Base-by-base conservation (phyloP, 495 filamentous ascomycete species). In the Barbatosphaeria neglecta region DNA sequence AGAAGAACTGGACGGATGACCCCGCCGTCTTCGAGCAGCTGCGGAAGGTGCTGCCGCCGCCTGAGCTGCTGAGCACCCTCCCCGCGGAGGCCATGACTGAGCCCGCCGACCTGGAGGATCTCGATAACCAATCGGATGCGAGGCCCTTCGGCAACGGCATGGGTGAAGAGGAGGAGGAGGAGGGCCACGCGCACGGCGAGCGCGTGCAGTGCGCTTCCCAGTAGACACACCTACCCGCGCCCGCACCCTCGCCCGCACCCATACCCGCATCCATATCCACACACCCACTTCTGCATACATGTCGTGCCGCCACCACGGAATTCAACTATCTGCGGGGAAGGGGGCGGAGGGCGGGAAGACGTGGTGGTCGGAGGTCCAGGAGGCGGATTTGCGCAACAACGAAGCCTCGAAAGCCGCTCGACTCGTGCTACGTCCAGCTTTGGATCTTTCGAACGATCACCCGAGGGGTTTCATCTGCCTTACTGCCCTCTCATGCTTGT, bases 131-230 rank as follows among this genome's bases (percentile, higher is more conserved):
- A 54, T 71, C 81, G 50, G 81, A 87, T 53, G 78, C 77, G 31
- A 72, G 85, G 49, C 88, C 87, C 37, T 80, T 85, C 52, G 83
- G 81, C 43, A 58, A 58, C 41, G 50, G 45, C 15, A 71, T 69
- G n/a, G 64, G 54, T 9, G 87, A 90, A 39, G 90, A 95, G 19
- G 83, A 86, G 15, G 92, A 98, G 47, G 85, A 87, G 23, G 76
- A 90, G 19, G 82, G 81, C 43, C 87, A 87, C 52, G 73, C 74
- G 37, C 87, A 87, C 51, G 88, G 78, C 37, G 92, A 99, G 72
- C 77, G 93, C 35, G 89, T 99, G 56, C 92, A 97, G 74, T 99
- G 92, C 64, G 93, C 92, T 50, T 92, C 87, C 6, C 92, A 97
- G 78, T 99, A 95, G 83, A 53, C 37, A n/a, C 24, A 31, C 3